phyloP scores from a whole-genome alignment of 805 yeast genomes.

The Scheffersomyces coipomensis region DNA sequence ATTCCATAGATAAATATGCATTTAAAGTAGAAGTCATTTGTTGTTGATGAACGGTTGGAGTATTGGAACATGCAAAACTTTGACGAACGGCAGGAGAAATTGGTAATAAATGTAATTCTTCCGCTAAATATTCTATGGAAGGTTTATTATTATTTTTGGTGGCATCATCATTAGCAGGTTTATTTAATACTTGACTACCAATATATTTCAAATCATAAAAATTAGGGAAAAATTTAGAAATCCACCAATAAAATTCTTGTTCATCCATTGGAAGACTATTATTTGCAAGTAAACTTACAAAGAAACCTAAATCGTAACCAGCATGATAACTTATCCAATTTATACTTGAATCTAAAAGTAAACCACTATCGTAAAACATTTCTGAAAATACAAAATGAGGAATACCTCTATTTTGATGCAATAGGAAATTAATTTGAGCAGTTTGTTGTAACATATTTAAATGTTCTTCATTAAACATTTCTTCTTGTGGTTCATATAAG shows the following conservation, averaged over 20 bases:
- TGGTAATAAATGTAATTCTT: slow-evolving; percentile 62
- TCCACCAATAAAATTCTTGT: slow-evolving; percentile 71
- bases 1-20: slow-evolving; percentile 62
- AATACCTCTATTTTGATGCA: slow-evolving; percentile 75
- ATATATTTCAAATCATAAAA: slow-evolving; percentile 75
- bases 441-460: slow-evolving; percentile 75
- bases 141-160: slow-evolving; percentile 29
- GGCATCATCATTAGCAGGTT: slow-evolving; percentile 10
- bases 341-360: slow-evolving; percentile 66
- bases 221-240: slow-evolving; percentile 72
- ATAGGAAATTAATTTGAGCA: slow-evolving; percentile 73
- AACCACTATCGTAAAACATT: slow-evolving; percentile 79
- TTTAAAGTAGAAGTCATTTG: slow-evolving; percentile 53
- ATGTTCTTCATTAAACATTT: slow-evolving; percentile 87
- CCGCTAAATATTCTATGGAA: slow-evolving; percentile 63
- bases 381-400: slow-evolving; percentile 80
- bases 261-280: slow-evolving; percentile 77
- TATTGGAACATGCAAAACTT: slow-evolving; percentile 23
- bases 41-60: slow-evolving; percentile 24
- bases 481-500: slow-evolving; percentile 68
- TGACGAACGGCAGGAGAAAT: slow-evolving; percentile 51
- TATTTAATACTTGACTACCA: slow-evolving; percentile 35
- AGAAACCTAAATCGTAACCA: slow-evolving; percentile 93
- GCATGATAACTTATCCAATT: slow-evolving; percentile 91
- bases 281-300: slow-evolving; percentile 74